Conservation (phyloP, 2,329 filamentous ascomycete genomes). For the Seiridium cupressi region DNA sequence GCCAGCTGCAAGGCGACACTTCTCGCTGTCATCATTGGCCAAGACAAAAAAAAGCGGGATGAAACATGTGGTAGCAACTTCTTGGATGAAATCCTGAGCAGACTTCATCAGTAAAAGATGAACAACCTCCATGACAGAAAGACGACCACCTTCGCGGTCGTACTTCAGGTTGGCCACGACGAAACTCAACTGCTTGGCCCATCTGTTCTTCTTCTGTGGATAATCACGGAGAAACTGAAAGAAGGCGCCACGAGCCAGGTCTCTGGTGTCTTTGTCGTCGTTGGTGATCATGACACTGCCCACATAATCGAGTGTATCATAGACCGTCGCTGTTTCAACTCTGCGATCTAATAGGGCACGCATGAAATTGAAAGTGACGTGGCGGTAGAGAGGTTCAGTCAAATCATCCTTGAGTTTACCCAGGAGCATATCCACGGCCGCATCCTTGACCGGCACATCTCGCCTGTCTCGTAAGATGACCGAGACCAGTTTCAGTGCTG, state of each 20-base stretch:
- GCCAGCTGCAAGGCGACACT: conserved; percentile 80
- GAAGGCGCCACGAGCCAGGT: conserved; percentile 84
- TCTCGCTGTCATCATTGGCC: conserved; percentile 82
- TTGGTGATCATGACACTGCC: conserved; percentile 95
- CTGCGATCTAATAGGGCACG: conserved; percentile 83
- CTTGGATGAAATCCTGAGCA: conserved; percentile 76
- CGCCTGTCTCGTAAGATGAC: conserved; percentile 80
- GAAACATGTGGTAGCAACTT: conserved; percentile 79
- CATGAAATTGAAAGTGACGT: conserved; percentile 92
- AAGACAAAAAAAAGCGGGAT: conserved; percentile 81
- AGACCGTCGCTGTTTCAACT: conserved; percentile 82
- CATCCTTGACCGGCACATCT: conserved; percentile 74
- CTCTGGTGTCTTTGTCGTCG: conserved; percentile 82
- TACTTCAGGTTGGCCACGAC: conserved; percentile 90
- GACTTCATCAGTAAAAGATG: conserved; percentile 85
- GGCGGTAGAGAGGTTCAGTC: conserved; percentile 87
- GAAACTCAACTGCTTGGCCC: conserved; percentile 86
- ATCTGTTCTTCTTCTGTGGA: conserved; percentile 84
- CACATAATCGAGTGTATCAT: conserved; percentile 87
- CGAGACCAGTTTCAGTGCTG: conserved; percentile 83
- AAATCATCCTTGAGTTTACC: conserved; percentile 82
- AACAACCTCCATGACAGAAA: conserved; percentile 91
- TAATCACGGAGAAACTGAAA: conserved; percentile 95
- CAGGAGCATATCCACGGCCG: conserved; percentile 78
- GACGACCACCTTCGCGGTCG: conserved; percentile 79